Conservation (phyloP, 371 early-diverging fungal genomes). For the Haplosporangium sp. region DNA sequence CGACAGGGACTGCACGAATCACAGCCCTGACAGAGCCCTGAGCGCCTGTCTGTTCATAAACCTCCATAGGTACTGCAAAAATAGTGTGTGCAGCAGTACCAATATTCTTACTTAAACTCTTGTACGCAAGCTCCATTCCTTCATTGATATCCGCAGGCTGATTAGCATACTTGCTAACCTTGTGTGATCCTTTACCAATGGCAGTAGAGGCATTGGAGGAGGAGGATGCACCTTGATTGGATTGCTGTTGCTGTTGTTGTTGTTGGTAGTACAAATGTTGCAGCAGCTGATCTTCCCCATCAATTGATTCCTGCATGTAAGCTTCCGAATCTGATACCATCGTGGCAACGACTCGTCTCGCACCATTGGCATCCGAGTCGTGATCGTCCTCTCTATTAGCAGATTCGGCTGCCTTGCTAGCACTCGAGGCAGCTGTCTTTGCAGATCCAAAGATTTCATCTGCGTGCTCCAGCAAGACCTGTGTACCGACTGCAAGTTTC, state of each 20-base stretch:
- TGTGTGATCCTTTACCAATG: neutral
- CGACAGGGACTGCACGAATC: conserved; percentile 92
- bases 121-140: conserved; percentile 87
- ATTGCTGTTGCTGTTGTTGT: conserved; percentile 32
- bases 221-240: conserved; percentile 16
- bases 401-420: conserved; percentile 15
- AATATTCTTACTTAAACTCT: conserved; percentile 80
- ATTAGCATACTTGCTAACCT: conserved; percentile 81
- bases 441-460: conserved; percentile 78
- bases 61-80: conserved; percentile 89
- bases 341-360: conserved; percentile 35
- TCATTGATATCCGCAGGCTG: conserved; percentile 89
- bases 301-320: conserved; percentile 51
- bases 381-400: conserved; percentile 12
- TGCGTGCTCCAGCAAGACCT: conserved; percentile 91
- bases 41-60: conserved; percentile 74
- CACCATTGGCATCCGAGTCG: conserved; percentile 10
- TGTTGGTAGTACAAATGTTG: conserved; percentile 39
- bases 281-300: conserved; percentile 38
- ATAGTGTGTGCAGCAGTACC: conserved; percentile 88
- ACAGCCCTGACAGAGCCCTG: conserved; percentile 80
- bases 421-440: conserved; percentile 18
- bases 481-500: conserved; percentile 90
- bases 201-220: conserved; percentile 17
- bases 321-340: conserved; percentile 54